Base-by-base conservation (phyloP, 2,329 filamentous ascomycete genomes). In the Exophiala calicioides region DNA sequence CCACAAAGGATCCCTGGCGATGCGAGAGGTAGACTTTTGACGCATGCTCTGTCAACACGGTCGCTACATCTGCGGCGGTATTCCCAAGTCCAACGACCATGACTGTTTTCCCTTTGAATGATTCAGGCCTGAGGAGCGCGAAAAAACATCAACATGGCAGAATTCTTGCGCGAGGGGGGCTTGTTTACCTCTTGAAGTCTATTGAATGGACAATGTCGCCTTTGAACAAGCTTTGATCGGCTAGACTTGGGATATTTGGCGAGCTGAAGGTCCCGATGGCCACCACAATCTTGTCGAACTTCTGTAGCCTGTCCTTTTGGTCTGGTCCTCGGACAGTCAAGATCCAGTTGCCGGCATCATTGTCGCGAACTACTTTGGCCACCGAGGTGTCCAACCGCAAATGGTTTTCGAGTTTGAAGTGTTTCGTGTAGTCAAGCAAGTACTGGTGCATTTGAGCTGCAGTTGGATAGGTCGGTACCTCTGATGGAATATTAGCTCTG, bases 241-340 rank as follows among this genome's bases (percentile, higher is more conserved):
- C 21, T 1, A 62, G 34, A 19, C 44, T 20, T 10, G 60, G 60
- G 4, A 56, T 42, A 12, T 51, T 50, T 5, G 60, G 56, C 8
- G 37, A 46, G 24, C 47, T 45, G 37, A 59, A 47, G 4, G 50
- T 31, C 2, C 66, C 66, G 34, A 58, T 61, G 8, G 65, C 60
- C 18, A 66, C 47, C 9, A 63, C 57, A n/a, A 68, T 58, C 48
- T 67, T 68, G 51, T 69, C 65, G 41, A 66, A 66, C 12, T 20
- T 19, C 9, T 35, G 30, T 12, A 21, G 21, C 6, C 16, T 40
- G 5, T 26, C 30, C 8, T 35, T 19, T 10, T 32, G 19, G n/a
- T 36, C 16, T 3, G 27, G 5, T 1, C 23, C 7, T 16, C 20
- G 29, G 16, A 58, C 20, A 13, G 35, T 40, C 8, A 59, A 16